Percentiles rank a stretch among this genome's conserved stretches.
phyloP scores from a whole-genome alignment of 805 yeast genomes.

The Starmerella riodocensis region DNA sequence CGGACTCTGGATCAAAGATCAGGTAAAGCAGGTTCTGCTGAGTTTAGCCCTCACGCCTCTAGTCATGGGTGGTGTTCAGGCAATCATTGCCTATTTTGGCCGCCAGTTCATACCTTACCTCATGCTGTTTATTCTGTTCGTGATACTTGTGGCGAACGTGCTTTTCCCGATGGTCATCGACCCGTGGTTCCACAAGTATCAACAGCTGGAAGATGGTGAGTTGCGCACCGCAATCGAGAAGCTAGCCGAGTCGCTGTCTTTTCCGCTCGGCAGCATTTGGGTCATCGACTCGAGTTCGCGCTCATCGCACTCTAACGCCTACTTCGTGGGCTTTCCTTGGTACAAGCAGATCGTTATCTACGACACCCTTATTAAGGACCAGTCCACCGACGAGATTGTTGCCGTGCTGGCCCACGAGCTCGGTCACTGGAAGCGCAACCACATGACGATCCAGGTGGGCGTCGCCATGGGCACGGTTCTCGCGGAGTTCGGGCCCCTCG shows the following conservation, averaged over 20 bases:
- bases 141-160: constrained; percentile 63
- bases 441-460: constrained; percentile 62
- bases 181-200: constrained; percentile 84
- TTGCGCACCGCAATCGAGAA: constrained; percentile 68
- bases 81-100: constrained; percentile 69
- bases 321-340: constrained; percentile 93
- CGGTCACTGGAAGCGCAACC: constrained; percentile 94
- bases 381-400: constrained; percentile 64
- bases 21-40: constrained; percentile 45
- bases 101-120: constrained; percentile 70
- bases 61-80: constrained; percentile 57
- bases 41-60: constrained; percentile 55
- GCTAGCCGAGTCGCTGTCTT: constrained; percentile 58
- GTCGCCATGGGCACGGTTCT: constrained; percentile 54
- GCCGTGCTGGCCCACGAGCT: constrained; percentile 97
- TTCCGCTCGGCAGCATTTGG: constrained; percentile 75
- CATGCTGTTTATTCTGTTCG: constrained; percentile 53
- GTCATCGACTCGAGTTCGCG: constrained; percentile 96
- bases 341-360: constrained; percentile 86
- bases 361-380: constrained; percentile 78
- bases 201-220: constrained; percentile 83
- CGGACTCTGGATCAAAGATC: constrained; percentile 59
- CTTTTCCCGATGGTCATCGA: constrained; percentile 74
- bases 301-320: constrained; percentile 93
- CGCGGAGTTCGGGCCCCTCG: constrained; percentile 55